Evolutionary conservation across 345 rosid species (phyloP).

Genomic region (Pistacia integerrima): DNA sequence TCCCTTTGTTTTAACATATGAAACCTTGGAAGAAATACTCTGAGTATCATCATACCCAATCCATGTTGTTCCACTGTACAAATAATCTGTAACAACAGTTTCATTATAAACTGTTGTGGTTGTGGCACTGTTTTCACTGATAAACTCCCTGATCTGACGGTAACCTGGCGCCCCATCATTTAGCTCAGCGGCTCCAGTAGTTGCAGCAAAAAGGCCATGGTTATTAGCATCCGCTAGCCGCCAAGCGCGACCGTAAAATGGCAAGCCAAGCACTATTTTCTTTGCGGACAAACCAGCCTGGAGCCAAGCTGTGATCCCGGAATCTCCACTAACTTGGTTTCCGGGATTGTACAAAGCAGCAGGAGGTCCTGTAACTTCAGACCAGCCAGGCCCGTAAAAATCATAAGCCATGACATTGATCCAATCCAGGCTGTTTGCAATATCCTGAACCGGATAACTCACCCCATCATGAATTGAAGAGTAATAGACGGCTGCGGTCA

Average conservation of each 20-base stretch:
- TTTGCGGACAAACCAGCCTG: conserved; percentile 18
- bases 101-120: conserved; percentile 25
- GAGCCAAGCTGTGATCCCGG: conserved; percentile 25
- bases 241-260: conserved; percentile 32
- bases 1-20: conserved; percentile 27
- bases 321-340: conserved; percentile 4
- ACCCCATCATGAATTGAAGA: neutral
- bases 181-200: conserved; percentile 17
- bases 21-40: conserved; percentile 28
- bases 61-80: conserved; percentile 35
- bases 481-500: neutral
- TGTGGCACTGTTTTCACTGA: conserved; percentile 22
- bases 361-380: conserved; percentile 21
- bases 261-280: conserved; percentile 27
- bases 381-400: conserved; percentile 27
- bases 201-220: conserved; percentile 24
- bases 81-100: conserved; percentile 31
- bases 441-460: neutral
- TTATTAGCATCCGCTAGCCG: conserved; percentile 17
- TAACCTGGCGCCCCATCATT: conserved; percentile 14
- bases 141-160: conserved; percentile 21
- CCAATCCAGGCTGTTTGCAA: conserved; percentile 28
- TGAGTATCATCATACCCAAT: conserved; percentile 36
- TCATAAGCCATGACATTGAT: conserved; percentile 28
- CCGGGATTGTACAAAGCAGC: conserved; percentile 29